Conservation (phyloP, 202 grass and related monocot species). For the Schoenoplectus triqueter region DNA sequence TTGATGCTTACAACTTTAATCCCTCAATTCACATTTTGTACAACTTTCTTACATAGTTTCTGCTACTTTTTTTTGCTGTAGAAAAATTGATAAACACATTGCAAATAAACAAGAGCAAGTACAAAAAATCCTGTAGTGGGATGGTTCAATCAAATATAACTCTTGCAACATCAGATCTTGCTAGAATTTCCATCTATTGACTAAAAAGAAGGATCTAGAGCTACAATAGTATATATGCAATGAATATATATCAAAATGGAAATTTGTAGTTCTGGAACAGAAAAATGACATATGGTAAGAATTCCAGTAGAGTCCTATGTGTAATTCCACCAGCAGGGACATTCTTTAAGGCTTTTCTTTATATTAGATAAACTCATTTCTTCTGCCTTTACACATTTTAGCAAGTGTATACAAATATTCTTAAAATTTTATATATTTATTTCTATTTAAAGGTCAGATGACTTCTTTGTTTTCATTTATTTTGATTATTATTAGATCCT, state of each 20-base stretch:
- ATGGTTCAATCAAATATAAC: background rate
- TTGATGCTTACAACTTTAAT: background rate
- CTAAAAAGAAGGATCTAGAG: too few relatives aligned
- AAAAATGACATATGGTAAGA: background rate
- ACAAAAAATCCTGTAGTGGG: background rate
- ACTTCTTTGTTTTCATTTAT: background rate
- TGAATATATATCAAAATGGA: background rate
- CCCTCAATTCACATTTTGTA: background rate
- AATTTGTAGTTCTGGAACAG: background rate
- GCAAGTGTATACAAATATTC: background rate
- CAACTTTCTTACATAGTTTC: background rate
- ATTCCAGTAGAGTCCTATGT: background rate
- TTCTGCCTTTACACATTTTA: background rate
- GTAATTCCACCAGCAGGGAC: too few relatives aligned
- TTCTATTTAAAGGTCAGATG: background rate
- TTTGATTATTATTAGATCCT: background rate
- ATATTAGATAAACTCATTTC: background rate
- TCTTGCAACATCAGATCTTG: background rate
- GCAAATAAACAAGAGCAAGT: background rate
- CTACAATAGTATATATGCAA: background rate
- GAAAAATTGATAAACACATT: background rate
- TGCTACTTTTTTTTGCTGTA: background rate
- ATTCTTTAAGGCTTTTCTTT: background rate
- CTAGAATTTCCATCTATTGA: background rate
- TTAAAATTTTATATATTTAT: background rate